These are phyloP conservation scores for Mollisia scopiformis DNA, from an alignment of 2,329 filamentous ascomycete genomes.

Conservation along the genomic window DNA sequence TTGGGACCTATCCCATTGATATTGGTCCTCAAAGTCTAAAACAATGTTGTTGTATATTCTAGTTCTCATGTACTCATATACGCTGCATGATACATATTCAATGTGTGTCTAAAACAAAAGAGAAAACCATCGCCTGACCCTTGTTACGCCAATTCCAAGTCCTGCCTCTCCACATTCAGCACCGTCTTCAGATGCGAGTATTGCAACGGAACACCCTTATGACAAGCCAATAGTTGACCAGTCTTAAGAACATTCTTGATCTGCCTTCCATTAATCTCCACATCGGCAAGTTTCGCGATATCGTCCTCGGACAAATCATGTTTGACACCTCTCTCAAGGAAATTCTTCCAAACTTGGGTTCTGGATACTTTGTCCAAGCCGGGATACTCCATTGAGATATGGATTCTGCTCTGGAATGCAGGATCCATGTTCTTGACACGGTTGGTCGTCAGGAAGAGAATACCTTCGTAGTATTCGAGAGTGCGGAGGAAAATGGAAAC, in stretches of 20 bases:
- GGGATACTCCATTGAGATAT: conserved; percentile 34
- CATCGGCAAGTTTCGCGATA: conserved; percentile 19
- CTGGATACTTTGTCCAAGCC: conserved; percentile 26
- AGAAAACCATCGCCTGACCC: not conserved
- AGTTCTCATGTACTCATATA: not conserved
- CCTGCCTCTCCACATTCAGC: conserved; percentile 10
- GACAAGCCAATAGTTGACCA: conserved; percentile 7
- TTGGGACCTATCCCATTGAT: too few species aligned
- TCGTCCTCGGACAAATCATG: conserved; percentile 30
- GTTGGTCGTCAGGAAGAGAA: conserved; percentile 44
- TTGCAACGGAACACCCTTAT: conserved; percentile 10
- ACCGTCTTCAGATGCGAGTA: conserved; percentile 12
- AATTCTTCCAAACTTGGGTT: conserved; percentile 28
- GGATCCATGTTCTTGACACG: conserved; percentile 37
- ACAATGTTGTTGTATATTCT: too few species aligned
- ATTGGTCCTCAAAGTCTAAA: too few species aligned
- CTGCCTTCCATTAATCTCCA: conserved; percentile 38
- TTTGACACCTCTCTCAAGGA: conserved; percentile 19
- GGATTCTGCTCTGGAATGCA: conserved; percentile 40
- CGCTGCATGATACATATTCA: not conserved
- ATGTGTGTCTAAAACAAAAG: too few species aligned
- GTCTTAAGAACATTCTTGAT: conserved; percentile 42
- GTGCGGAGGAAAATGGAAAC: conserved; percentile 41
- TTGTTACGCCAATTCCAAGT: not conserved
- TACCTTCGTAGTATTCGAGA: conserved; percentile 43